Base-by-base conservation (phyloP, 208 protist genomes). In the Balamuthia mandrillaris region DNA sequence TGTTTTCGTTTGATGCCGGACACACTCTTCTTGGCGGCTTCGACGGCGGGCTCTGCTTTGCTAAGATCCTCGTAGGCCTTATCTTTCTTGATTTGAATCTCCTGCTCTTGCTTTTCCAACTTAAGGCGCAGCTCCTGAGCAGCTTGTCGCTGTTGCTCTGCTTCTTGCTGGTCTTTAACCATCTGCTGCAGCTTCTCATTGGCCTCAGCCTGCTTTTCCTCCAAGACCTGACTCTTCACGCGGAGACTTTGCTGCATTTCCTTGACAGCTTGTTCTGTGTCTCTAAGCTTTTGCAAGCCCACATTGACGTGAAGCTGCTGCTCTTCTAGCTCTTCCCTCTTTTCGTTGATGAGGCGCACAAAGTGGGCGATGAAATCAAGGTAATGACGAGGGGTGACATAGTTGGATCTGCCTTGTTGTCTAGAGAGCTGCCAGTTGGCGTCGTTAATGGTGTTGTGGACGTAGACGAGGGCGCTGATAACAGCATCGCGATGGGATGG, bases 331-430 rank as follows among this genome's bases (percentile, higher is more conserved):
- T 96, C 90, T 9, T 90, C 86, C 31, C 93, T 86, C 90, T 99
- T 99, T 85, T 98, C 95, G 7, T 89, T 81, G 77, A 97, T 96
- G n/a, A 99, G 84, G 1, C 88, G 31, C 35, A 95, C 92, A 49
- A 98, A 97, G 74, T 99, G 98, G 9, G 91, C 92, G 63, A 99
- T 97, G 74, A 97, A 96, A 84, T 99, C 98, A 31, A 97, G 95
- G 91, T 97, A 99, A 89, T 99, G 98, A 2, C 98, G 94, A 70
- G 98, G 98, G 1, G 98, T 99, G 54, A 99, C 91, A 87, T 96
- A 97, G 63, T 85, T 77, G 49, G 63, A 85, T 6, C 81, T 56
- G 5, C 81, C 61, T 18, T 74, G 9, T 31, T 85, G 60, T 10
- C 81, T 31, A 51, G 42, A 49, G n/a, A 98, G 86, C 0, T 90